These are phyloP conservation scores for Bacidia rubella DNA, from an alignment of 495 filamentous ascomycete genomes.

Conservation along the genomic window DNA sequence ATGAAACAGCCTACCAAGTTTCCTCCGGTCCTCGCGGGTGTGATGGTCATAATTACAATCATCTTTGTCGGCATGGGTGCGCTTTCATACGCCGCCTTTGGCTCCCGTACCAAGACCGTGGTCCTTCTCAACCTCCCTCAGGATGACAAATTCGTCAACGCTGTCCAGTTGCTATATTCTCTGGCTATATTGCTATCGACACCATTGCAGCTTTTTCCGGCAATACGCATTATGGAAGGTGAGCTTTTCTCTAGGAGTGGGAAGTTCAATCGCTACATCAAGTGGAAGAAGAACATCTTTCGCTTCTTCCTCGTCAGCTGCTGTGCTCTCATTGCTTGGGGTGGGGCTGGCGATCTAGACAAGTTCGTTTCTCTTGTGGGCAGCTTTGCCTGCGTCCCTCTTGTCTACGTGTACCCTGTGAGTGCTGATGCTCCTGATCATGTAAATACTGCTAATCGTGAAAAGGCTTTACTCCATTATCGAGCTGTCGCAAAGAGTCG, in stretches of 20 bases:
- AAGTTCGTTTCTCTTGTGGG: conserved; percentile 94
- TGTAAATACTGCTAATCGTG: conserved; percentile 5
- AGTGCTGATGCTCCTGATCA: conserved; percentile 21
- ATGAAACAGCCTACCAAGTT: conserved; percentile 87
- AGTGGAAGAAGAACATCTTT: conserved; percentile 97
- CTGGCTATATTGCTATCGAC: conserved; percentile 88
- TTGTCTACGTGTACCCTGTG: conserved; percentile 97
- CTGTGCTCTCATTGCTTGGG: conserved; percentile 80
- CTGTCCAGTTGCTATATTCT: conserved; percentile 88
- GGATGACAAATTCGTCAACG: conserved; percentile 90
- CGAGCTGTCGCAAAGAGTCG: conserved; percentile 56
- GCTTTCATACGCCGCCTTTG: conserved; percentile 90
- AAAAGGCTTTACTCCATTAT: conserved; percentile 75
- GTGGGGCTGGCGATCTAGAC: conserved; percentile 82
- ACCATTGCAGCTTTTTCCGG: conserved; percentile 90
- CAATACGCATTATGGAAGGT: conserved; percentile 64
- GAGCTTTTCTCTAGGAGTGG: conserved; percentile 69
- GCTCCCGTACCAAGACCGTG: conserved; percentile 87
- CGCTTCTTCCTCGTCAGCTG: conserved; percentile 80
- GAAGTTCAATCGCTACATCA: conserved; percentile 90
- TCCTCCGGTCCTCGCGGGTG: conserved; percentile 65
- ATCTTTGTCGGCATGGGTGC: conserved; percentile 87
- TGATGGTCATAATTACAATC: conserved; percentile 88
- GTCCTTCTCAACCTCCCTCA: conserved; percentile 92
- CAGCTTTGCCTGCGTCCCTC: conserved; percentile 92